Percentiles rank a stretch among this genome's conserved stretches.
These are phyloP conservation scores for Claviceps maximensis DNA, from an alignment of 2,329 filamentous ascomycete species.

Conservation along the genomic window DNA sequence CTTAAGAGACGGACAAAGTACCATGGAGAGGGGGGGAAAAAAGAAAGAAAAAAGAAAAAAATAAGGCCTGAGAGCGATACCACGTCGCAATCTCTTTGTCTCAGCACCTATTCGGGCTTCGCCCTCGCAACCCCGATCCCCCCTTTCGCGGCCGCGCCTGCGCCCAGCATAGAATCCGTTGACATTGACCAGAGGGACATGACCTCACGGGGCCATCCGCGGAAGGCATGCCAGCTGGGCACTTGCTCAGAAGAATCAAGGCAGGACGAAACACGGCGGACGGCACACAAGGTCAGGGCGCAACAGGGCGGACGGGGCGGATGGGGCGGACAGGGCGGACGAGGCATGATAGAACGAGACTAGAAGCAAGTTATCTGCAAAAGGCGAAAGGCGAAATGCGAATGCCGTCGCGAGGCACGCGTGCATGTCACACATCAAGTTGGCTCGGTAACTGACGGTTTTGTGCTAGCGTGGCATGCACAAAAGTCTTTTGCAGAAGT, in stretches of 20 bases:
- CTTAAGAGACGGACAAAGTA: too few relatives aligned
- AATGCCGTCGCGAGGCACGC: neutral
- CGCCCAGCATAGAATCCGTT: too few relatives aligned
- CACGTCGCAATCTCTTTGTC: slow-evolving; percentile 3
- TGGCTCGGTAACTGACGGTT: neutral
- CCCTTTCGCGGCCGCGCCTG: too few relatives aligned
- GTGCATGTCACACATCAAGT: neutral
- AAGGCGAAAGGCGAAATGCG: neutral
- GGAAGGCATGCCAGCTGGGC: neutral
- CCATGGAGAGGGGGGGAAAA: too few relatives aligned
- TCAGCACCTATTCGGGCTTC: neutral
- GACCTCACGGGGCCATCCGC: neutral
- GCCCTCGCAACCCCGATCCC: too few relatives aligned
- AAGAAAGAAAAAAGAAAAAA: neutral
- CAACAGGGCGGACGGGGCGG: neutral
- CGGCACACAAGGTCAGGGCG: too few relatives aligned
- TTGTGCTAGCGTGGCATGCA: neutral
- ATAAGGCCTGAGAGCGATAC: neutral
- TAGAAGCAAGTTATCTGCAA: neutral
- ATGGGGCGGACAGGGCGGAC: neutral
- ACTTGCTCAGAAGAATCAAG: neutral
- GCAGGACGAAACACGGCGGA: neutral
- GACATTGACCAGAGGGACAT: too few relatives aligned
- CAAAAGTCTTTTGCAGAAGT: too few relatives aligned
- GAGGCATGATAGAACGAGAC: neutral